Conservation (phyloP, 768 basidiomycete genomes). For the Boletellus ananas region DNA sequence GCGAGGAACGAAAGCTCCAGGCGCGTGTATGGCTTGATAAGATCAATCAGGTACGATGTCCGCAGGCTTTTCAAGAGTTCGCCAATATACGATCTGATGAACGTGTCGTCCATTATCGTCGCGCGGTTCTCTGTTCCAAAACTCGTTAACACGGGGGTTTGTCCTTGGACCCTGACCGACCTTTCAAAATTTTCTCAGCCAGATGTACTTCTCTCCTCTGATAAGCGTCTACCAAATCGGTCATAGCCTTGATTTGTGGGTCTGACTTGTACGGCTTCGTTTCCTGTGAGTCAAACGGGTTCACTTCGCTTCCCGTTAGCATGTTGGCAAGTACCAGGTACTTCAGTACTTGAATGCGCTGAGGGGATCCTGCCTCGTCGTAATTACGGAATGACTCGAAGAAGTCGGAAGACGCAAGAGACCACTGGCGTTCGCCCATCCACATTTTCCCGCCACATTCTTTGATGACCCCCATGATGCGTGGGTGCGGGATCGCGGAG, state of each 20-base stretch:
- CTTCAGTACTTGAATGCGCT: conserved; percentile 96
- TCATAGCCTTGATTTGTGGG: conserved; percentile 97
- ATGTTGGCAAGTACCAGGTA: conserved; percentile 97
- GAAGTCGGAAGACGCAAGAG: conserved; percentile 94
- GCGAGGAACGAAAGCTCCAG: conserved; percentile 92
- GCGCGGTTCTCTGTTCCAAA: conserved; percentile 71
- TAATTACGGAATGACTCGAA: conserved; percentile 99
- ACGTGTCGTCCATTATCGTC: conserved; percentile 94
- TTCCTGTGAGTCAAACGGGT: conserved; percentile 99
- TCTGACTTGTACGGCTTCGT: conserved; percentile 98
- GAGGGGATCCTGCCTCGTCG: conserved; percentile 95
- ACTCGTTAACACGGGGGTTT: conserved; percentile 1
- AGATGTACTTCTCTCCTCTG: conserved; percentile 93
- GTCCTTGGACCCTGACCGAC: conserved; percentile 39
- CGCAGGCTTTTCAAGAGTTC: conserved; percentile 91
- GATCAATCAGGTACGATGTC: conserved; percentile 95
- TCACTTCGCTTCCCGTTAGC: conserved; percentile 97
- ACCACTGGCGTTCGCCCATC: conserved; percentile 99
- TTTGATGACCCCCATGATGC: conserved; percentile 98
- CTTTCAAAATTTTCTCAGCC: conserved; percentile 94
- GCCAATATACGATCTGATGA: conserved; percentile 94
- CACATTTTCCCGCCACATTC: conserved; percentile 99
- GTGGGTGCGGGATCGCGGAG: conserved; percentile 95
- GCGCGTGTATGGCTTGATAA: conserved; percentile 96
- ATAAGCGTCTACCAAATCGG: conserved; percentile 93